Conservation (phyloP, 371 early-diverging fungal genomes). For the Syncephalastrum sp. region DNA sequence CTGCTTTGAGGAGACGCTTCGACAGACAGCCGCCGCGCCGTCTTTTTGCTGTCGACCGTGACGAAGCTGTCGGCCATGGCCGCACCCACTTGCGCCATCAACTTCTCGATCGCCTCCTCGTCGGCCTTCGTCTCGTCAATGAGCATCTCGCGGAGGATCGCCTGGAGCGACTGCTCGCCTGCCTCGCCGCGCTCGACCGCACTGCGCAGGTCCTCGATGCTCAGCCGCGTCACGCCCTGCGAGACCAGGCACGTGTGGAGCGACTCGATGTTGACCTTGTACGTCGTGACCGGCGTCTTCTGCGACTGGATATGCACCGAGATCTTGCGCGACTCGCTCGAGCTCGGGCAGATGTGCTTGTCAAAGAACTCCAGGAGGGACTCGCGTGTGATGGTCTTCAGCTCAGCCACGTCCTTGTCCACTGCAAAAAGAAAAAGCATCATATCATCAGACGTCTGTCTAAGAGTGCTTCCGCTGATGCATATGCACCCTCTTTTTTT, state of each 20-base stretch:
- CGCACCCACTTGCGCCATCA: conserved; percentile 39
- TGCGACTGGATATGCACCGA: conserved; percentile 71
- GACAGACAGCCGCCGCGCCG: conserved; percentile 42
- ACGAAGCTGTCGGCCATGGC: conserved; percentile 50
- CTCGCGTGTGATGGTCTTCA: conserved; percentile 45
- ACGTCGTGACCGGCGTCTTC: conserved; percentile 32
- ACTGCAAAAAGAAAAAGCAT: conserved; percentile 12
- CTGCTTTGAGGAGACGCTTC: conserved; percentile 14
- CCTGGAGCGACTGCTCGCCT: conserved; percentile 39
- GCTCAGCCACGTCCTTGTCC: conserved; percentile 57
- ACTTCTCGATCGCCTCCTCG: conserved; percentile 36
- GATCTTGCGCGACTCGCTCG: conserved; percentile 57
- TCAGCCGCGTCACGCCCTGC: conserved; percentile 26
- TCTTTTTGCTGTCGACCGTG: conserved; percentile 41
- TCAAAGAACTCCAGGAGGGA: conserved; percentile 66
- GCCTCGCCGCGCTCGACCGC: conserved; percentile 48
- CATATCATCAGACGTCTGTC: not conserved
- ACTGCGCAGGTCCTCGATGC: conserved; percentile 42
- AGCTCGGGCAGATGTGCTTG: conserved; percentile 54
- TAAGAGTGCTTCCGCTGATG: too few relatives aligned
- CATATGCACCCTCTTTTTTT: too few relatives aligned
- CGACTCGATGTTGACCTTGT: conserved; percentile 53
- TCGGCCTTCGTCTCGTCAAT: conserved; percentile 48
- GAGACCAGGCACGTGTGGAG: conserved; percentile 29
- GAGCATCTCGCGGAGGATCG: conserved; percentile 37